phyloP scores from a whole-genome alignment of 257 asterid species.

The Plantago major region DNA sequence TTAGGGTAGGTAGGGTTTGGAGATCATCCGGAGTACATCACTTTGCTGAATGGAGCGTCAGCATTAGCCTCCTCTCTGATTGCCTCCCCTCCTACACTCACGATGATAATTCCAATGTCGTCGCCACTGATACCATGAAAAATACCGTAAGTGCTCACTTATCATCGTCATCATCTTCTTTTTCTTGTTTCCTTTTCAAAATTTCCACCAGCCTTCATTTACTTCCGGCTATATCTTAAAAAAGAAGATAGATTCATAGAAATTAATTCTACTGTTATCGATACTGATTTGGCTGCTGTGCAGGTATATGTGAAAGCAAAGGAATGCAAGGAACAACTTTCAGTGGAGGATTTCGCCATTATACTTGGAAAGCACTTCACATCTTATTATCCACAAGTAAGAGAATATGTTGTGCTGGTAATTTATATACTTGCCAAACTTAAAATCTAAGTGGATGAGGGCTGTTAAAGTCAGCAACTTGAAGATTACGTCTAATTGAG shows the following conservation, averaged over 20 bases:
- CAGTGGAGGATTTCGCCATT: slow-evolving; percentile 83
- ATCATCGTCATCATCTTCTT: not conserved
- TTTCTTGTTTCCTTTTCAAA: not conserved
- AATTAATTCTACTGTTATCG: slow-evolving; percentile 6
- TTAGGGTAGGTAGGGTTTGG: slow-evolving; percentile 87
- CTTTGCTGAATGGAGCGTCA: slow-evolving; percentile 83
- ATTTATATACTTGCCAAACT: not conserved
- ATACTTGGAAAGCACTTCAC: slow-evolving; percentile 86
- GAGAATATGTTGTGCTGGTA: slow-evolving; percentile 23
- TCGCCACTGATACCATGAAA: slow-evolving; percentile 96
- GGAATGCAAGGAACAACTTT: slow-evolving; percentile 59
- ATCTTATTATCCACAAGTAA: slow-evolving; percentile 52
- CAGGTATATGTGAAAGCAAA: slow-evolving; percentile 97
- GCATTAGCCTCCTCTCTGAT: slow-evolving; percentile 85
- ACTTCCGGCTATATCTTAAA: no score
- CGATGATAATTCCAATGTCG: slow-evolving; percentile 66
- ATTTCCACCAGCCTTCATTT: not conserved
- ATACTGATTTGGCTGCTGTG: slow-evolving; percentile 18
- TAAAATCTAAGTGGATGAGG: slow-evolving; percentile 2
- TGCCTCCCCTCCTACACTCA: slow-evolving; percentile 66
- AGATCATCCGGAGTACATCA: slow-evolving; percentile 51
- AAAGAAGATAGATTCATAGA: no score
- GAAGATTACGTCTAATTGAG: not conserved
- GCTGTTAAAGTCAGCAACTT: slow-evolving; percentile 4
- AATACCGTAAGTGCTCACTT: slow-evolving; percentile 51